Conservation (phyloP, 139 green algal species). For the Chlamydomonas sp. region DNA sequence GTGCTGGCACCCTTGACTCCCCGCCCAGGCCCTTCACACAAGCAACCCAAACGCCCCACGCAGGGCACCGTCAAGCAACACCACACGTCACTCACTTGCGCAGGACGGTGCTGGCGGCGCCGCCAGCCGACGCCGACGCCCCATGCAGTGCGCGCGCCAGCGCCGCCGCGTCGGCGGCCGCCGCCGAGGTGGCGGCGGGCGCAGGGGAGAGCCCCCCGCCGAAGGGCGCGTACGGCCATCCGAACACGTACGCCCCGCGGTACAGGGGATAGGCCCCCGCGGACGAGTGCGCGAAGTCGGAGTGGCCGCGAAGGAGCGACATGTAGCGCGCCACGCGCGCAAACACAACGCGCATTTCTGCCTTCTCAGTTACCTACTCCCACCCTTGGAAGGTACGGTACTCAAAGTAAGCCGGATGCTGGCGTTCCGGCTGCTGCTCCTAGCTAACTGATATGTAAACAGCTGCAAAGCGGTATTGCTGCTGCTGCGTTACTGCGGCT, state of each 20-base stretch:
- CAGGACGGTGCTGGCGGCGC: background rate
- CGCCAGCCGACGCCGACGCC: background rate
- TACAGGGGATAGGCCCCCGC: constrained; percentile 17
- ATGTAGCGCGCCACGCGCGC: constrained; percentile 30
- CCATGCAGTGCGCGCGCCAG: constrained; percentile 2
- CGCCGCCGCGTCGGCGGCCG: constrained; percentile 7
- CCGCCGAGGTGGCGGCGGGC: background rate
- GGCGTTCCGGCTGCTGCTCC: too few relatives aligned
- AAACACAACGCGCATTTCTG: constrained; percentile 19
- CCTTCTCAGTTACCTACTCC: background rate
- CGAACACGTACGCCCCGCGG: constrained; percentile 22
- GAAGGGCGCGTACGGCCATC: constrained; percentile 30
- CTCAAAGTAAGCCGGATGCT: background rate
- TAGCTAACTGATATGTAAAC: too few relatives aligned
- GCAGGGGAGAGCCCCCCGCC: constrained; percentile 8
- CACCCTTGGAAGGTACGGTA: background rate
- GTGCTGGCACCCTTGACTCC: too few relatives aligned
- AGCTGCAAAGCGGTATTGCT: background rate
- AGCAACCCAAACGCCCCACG: too few relatives aligned
- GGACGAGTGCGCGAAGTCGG: constrained; percentile 16
- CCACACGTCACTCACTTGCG: background rate
- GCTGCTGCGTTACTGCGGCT: background rate
- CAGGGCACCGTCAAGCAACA: too few relatives aligned
- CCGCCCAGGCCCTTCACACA: too few relatives aligned
- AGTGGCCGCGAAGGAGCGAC: constrained; percentile 22